These are phyloP conservation scores for Colletotrichum navitas DNA, from an alignment of 2,329 filamentous ascomycete species.

Conservation along the genomic window DNA sequence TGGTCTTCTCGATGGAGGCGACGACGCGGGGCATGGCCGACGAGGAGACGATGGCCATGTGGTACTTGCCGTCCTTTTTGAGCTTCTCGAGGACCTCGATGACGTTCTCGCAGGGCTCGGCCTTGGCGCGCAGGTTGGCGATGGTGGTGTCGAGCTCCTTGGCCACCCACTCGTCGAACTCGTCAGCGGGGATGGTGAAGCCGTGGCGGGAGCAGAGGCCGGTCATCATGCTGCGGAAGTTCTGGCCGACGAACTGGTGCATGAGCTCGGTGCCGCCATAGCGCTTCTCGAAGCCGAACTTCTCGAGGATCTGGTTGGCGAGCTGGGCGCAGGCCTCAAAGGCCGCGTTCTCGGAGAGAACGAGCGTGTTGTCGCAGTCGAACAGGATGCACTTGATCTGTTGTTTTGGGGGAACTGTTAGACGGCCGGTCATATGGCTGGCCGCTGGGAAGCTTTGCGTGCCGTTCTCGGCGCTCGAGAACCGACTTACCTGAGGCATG, in stretches of 20 bases:
- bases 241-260: conserved; percentile 89
- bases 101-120: conserved; percentile 76
- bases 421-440: background rate
- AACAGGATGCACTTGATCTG: conserved; percentile 80
- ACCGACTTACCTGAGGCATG: conserved; percentile 50
- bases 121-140: conserved; percentile 77
- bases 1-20: conserved; percentile 83
- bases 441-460: no score
- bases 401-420: background rate
- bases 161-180: conserved; percentile 80
- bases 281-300: conserved; percentile 71
- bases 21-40: conserved; percentile 82
- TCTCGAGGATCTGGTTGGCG: conserved; percentile 84
- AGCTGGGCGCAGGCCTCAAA: conserved; percentile 92
- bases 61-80: conserved; percentile 70
- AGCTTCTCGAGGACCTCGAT: conserved; percentile 76
- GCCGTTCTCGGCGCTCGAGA: background rate
- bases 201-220: conserved; percentile 80
- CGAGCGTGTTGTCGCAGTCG: conserved; percentile 91
- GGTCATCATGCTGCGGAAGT: conserved; percentile 91
- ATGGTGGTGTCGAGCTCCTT: conserved; percentile 87
- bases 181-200: conserved; percentile 76
- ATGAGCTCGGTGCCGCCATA: conserved; percentile 86
- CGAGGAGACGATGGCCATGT: conserved; percentile 83
- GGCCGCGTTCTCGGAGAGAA: conserved; percentile 88